Conservation (phyloP, 495 filamentous ascomycete species). For the Talaromyces trachyspermus region DNA sequence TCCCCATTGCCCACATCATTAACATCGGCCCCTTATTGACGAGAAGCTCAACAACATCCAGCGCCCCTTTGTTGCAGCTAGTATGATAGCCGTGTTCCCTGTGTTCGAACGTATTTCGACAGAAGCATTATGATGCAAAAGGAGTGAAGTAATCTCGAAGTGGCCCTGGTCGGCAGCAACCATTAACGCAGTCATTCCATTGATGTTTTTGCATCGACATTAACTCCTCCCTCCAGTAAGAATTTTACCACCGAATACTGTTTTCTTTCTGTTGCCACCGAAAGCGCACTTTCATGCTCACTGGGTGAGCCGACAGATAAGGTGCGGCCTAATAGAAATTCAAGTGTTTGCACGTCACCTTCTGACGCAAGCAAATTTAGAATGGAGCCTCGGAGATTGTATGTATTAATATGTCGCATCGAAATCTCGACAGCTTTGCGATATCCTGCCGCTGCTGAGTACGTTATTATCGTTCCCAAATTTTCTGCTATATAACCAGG, state of each 20-base stretch:
- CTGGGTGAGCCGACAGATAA: not conserved
- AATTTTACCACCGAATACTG: conserved; percentile 8
- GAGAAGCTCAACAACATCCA: conserved; percentile 5
- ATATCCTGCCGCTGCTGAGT: not conserved
- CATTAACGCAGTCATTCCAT: conserved; percentile 35
- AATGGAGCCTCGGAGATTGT: no score
- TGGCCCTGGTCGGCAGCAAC: conserved; percentile 18
- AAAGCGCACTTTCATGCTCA: not conserved
- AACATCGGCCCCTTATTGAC: conserved; percentile 10
- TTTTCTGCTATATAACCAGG: not conserved
- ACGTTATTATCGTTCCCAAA: not conserved
- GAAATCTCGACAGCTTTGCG: not conserved
- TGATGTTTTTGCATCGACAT: conserved; percentile 16
- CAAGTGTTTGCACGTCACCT: not conserved
- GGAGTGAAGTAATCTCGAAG: not conserved
- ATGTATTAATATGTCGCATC: not conserved
- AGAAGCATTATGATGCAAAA: conserved; percentile 8
- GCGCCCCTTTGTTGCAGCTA: conserved; percentile 10
- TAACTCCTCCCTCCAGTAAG: conserved; percentile 16
- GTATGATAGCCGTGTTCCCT: conserved; percentile 19
- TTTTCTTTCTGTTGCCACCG: not conserved
- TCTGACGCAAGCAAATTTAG: no score
- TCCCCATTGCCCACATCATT: not conserved
- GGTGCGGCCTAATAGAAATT: not conserved
- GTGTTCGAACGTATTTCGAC: conserved; percentile 2